phyloP scores from a whole-genome alignment of 805 yeast genomes.

The Saccharomycopsis javanensis region DNA sequence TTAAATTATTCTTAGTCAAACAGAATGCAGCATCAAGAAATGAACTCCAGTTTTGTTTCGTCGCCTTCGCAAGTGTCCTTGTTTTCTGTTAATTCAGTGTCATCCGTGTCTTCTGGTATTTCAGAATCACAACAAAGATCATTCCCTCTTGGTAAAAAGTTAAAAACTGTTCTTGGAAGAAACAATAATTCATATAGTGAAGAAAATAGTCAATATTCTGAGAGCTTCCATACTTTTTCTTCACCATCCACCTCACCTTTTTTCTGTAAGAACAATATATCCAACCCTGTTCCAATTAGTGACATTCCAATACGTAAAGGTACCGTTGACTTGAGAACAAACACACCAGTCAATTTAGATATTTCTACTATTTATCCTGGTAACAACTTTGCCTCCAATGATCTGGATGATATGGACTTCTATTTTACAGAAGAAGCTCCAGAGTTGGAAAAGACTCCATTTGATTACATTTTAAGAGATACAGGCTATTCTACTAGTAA shows the following conservation, averaged over 20 bases:
- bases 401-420: constrained; percentile 8
- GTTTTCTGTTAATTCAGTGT: constrained; percentile 13
- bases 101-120: constrained; percentile 8
- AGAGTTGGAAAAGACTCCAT: constrained; percentile 6
- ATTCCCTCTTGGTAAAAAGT: constrained; percentile 5
- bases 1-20: too few relatives aligned
- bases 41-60: constrained; percentile 1
- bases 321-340: constrained; percentile 13
- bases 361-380: not conserved
- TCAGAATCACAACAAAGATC: not conserved
- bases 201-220: not conserved
- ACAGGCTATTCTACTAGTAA: not conserved
- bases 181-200: constrained; percentile 4
- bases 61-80: constrained; percentile 18
- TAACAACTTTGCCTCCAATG: not conserved
- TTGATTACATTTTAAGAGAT: constrained; percentile 15
- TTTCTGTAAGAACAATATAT: constrained; percentile 2
- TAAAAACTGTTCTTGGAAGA: constrained; percentile 17
- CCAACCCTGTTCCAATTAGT: constrained; percentile 19
- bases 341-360: not conserved
- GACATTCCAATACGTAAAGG: constrained; percentile 17
- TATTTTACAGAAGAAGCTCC: constrained; percentile 8
- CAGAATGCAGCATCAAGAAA: constrained; percentile 11
- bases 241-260: not conserved
- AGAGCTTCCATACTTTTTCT: not conserved